Percentiles rank a stretch among this genome's conserved stretches.
These are phyloP conservation scores for Diaporthe eres DNA, from an alignment of 2,329 filamentous ascomycete genomes.

Conservation along the genomic window DNA sequence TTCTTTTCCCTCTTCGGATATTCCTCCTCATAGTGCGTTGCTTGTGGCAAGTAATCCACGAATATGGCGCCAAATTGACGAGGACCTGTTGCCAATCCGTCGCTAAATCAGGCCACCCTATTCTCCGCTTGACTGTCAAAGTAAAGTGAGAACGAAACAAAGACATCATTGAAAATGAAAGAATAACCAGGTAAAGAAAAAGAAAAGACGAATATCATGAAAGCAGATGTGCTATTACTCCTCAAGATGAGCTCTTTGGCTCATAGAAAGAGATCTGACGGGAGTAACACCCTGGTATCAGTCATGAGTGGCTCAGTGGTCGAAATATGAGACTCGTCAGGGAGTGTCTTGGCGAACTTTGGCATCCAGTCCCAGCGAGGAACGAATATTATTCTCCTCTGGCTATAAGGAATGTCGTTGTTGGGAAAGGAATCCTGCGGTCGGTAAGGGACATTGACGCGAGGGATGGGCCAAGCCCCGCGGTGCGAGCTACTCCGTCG, in stretches of 20 bases:
- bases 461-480: constrained; percentile 21
- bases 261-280: not conserved
- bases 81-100: not conserved
- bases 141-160: not conserved
- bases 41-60: not conserved
- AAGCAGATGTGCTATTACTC: not conserved
- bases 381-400: constrained; percentile 9
- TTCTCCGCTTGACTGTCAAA: not conserved
- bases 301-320: not conserved
- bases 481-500: not conserved
- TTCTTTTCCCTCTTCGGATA: no score
- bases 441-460: constrained; percentile 10
- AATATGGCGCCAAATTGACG: not conserved
- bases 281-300: not conserved
- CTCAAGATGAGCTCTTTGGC: not conserved
- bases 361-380: constrained; percentile 31
- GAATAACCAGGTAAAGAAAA: not conserved
- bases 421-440: not conserved
- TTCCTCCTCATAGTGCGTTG: not conserved
- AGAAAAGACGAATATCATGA: not conserved
- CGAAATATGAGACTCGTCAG: not conserved
- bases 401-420: constrained; percentile 18
- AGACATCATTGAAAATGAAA: not conserved
- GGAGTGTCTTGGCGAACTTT: not conserved
- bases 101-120: not conserved